Evolutionary conservation across 208 protist species (phyloP), one percentile per base, ranked within the genome.

Genomic region (Vickermania ingenoplastis): DNA sequence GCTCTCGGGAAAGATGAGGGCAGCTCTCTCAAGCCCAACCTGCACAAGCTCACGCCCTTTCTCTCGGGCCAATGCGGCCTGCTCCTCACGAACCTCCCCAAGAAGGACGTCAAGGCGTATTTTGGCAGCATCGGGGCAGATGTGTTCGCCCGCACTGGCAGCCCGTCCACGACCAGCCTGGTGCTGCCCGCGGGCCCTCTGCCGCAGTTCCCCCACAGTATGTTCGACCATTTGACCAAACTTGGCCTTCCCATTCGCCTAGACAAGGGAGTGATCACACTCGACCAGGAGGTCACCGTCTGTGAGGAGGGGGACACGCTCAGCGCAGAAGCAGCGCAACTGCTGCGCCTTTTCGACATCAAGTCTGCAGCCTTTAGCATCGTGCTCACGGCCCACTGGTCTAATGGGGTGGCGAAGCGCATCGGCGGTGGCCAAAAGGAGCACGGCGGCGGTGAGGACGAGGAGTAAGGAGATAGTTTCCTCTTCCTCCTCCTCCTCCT

Each of bases 241-340:
- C 80, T 98, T 0, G 95, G 95, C 1, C 83, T 98, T 1, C 83
- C 86, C 22, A 93, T 96, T 24, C 83, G 86, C 61, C 74, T 97
- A 13, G 92, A 95, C 56, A 86, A 87, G 50, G 91, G 91, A 14
- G 81, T 82, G n/a, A 89, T 97, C 72, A 72, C 81, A 41, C 81
- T 97, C n/a, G 62, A 88, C 49, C 69, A 89, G 57, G 91, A 97
- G 59, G 92, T 79, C 51, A 85, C 71, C 3, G 86, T 97, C n/a
- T 96, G 91, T 65, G 78, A 88, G 60, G 71, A 77, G 21, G 88
- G 88, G 45, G 86, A 97, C 57, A 81, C 74, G 24, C 81, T 97
- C n/a, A 95, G 83, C 53, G 77, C 89, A 0, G 86, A 97, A 59
- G 86, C 90, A 3, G 87, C 89, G 4, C 86, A 91, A 60, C 63